Base-by-base conservation (phyloP, 176 grass and related monocot species). In the Triticum timopheevii region DNA sequence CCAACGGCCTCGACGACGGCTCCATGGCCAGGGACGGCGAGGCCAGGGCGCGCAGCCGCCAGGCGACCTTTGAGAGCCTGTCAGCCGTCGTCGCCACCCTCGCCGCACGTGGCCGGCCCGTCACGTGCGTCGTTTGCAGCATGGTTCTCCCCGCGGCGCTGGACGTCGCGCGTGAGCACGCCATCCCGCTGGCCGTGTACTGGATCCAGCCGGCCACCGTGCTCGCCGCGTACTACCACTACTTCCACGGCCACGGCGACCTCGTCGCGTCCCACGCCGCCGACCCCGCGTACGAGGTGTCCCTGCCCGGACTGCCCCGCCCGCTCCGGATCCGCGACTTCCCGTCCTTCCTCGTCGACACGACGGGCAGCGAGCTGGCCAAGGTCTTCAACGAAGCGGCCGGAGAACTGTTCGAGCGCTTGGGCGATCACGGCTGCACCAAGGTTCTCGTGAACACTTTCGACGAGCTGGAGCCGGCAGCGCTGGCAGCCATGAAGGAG, bases 201-300 rank as follows among this genome's bases (percentile, higher is more conserved):
- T 97, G 92, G 92, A 65, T 85, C 35, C 77, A 97, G 77, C 88
- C 90, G 3, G 88, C 92, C 19, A 59, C 86, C 22, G 82, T 86
- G 50, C 83, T 97, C 80, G 77, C 76, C 33, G 49, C 76, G 4
- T 92, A 94, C 86, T 87, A 94, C 83, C 90, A 82, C 74, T 94
- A 87, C 82, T 91, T 92, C 86, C 88, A 86, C 76, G 86, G 92
- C 45, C 86, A 90, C 80, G 64, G 17, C 6, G 77, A 12, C 20
- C 23, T 78, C 70, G 12, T 94, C 45, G 64, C 13, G 30, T 69
- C 73, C 10, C 90, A 91, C 78, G 77, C 16, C 6, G 13, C 25
- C 33, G 58, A 95, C 47, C 87, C 87, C 27, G 91, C 89, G 0
- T 93, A 80, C 77, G 11, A 63, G 38, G 61, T 95, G 1, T 12